phyloP scores from a whole-genome alignment of 106 monocot species.

The Allium cepa region DNA sequence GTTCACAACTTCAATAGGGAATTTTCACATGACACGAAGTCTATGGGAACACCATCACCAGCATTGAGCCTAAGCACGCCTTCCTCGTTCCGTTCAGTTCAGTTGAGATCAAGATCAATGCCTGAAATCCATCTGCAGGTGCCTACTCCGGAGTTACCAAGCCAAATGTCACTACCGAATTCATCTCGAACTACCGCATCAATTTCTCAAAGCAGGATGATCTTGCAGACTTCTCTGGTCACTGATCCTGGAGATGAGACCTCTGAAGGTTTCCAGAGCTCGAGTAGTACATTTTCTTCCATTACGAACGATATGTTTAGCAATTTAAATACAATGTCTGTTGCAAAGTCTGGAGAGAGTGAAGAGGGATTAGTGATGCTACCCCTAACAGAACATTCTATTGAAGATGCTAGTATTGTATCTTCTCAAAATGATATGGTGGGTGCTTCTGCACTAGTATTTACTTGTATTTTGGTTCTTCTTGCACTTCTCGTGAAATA shows the following conservation, averaged over 20 bases:
- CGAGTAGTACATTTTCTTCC: background rate
- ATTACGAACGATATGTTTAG: background rate
- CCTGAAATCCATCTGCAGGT: background rate
- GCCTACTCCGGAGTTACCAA: background rate
- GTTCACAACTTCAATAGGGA: background rate
- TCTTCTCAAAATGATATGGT: background rate
- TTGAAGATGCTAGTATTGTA: background rate
- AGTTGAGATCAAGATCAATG: background rate
- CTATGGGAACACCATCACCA: slow-evolving; percentile 1
- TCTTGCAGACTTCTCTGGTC: background rate
- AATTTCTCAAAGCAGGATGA: background rate
- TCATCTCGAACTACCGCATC: background rate
- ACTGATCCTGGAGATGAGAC: background rate
- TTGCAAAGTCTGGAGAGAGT: background rate
- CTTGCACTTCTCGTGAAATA: background rate
- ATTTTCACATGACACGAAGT: background rate
- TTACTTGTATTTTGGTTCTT: background rate
- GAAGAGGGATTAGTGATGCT: background rate
- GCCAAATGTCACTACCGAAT: background rate
- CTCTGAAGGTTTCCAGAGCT: too few species aligned
- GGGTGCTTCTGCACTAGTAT: background rate
- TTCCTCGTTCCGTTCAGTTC: background rate
- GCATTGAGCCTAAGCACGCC: background rate
- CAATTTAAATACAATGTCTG: background rate
- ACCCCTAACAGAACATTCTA: background rate